Evolutionary conservation across 73 alveolate species (phyloP).

Genomic region (Paramecium sonneborni): DNA sequence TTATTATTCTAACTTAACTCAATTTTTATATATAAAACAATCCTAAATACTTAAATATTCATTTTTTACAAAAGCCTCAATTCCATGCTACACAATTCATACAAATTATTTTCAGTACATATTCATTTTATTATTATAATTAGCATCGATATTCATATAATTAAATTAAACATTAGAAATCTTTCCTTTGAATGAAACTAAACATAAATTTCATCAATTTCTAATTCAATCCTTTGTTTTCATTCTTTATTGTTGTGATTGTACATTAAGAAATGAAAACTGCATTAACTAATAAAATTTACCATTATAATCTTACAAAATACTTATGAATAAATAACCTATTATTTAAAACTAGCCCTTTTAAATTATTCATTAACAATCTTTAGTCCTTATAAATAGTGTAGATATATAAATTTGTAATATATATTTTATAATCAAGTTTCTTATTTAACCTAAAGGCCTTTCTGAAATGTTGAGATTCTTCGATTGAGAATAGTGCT

Average conservation of each 20-base stretch:
- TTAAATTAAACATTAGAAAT: no score
- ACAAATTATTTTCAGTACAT: no score
- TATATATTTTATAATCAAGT: not conserved
- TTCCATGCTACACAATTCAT: no score
- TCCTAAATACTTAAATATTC: not conserved
- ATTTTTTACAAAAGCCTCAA: not conserved
- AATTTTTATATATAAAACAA: not conserved
- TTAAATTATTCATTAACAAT: no score
- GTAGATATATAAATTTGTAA: not conserved
- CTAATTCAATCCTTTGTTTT: no score
- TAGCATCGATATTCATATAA: not conserved
- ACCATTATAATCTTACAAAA: not conserved
- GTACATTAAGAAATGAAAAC: not conserved
- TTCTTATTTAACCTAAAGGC: not conserved
- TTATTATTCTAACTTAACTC: not conserved
- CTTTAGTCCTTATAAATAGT: not conserved
- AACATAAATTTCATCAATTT: no score
- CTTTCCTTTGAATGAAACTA: no score
- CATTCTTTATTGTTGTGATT: not conserved
- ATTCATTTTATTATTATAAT: no score
- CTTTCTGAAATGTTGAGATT: not conserved
- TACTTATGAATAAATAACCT: no score
- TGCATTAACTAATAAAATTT: not conserved
- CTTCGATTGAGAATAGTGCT: not conserved
- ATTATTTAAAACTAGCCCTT: no score